phyloP scores from a whole-genome alignment of 2,329 filamentous ascomycete species.

The Apiospora saccharicola region DNA sequence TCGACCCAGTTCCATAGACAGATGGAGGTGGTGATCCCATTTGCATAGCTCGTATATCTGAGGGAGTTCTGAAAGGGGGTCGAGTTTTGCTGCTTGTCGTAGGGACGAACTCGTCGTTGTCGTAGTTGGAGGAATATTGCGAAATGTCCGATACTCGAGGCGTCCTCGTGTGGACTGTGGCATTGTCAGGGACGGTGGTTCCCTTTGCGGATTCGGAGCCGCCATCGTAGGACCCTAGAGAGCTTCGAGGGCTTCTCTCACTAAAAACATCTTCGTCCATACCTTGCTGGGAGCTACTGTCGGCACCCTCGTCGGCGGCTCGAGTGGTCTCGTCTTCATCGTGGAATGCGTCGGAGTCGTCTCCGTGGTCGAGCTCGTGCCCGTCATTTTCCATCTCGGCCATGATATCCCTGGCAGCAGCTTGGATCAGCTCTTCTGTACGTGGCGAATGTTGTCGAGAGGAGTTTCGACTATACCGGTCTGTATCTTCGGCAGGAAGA shows the following conservation, averaged over 20 bases:
- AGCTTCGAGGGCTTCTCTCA: constrained; percentile 64
- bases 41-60: constrained; percentile 73
- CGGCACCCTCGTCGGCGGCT: constrained; percentile 44
- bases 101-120: constrained; percentile 57
- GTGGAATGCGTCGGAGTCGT: constrained; percentile 36
- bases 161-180: constrained; percentile 46
- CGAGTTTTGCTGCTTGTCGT: constrained; percentile 67
- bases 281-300: constrained; percentile 60
- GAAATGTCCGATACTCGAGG: constrained; percentile 60
- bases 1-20: constrained; percentile 43
- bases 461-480: constrained; percentile 28
- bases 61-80: constrained; percentile 73
- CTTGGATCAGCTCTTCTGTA: constrained; percentile 62
- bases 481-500: constrained; percentile 19
- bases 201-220: constrained; percentile 42
- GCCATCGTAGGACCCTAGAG: constrained; percentile 58
- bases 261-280: constrained; percentile 66
- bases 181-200: constrained; percentile 39
- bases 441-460: constrained; percentile 47
- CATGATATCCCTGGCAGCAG: constrained; percentile 59
- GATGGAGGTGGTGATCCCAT: constrained; percentile 73
- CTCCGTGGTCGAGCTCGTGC: constrained; percentile 33
- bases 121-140: constrained; percentile 42
- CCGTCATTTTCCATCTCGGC: constrained; percentile 53
- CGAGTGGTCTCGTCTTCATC: constrained; percentile 37